A percentile compares a stretch with the other conserved stretches of the same genome.
Evolutionary conservation across 495 filamentous ascomycete species (phyloP).

Genomic region (Aspergillus asperescens): DNA sequence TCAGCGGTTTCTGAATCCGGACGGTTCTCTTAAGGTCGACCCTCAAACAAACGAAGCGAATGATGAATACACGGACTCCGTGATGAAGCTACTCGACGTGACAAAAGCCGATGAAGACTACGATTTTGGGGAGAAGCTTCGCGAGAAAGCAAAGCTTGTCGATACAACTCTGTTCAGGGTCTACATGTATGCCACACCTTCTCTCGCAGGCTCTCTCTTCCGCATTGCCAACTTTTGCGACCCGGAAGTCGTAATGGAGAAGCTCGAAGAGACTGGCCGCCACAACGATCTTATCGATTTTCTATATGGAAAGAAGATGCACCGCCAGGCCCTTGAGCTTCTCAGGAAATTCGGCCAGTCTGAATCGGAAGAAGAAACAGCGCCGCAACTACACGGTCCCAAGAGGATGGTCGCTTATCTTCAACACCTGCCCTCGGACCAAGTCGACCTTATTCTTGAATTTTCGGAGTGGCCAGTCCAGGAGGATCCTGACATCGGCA

Average conservation of each 20-base stretch:
- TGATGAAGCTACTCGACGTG: slow-evolving; percentile 44
- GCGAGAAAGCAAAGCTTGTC: slow-evolving; percentile 70
- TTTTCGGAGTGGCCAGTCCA: slow-evolving; percentile 84
- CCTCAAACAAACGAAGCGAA: slow-evolving; percentile 47
- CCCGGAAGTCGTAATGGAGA: slow-evolving; percentile 89
- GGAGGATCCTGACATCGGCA: slow-evolving; percentile 67
- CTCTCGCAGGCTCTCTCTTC: slow-evolving; percentile 83
- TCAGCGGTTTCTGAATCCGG: slow-evolving; percentile 73
- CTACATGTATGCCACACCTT: slow-evolving; percentile 84
- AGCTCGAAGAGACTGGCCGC: slow-evolving; percentile 78
- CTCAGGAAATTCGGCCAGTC: slow-evolving; percentile 76
- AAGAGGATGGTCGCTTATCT: slow-evolving; percentile 84
- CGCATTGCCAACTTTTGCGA: slow-evolving; percentile 97
- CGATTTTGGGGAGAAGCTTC: slow-evolving; percentile 64
- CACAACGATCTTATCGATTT: slow-evolving; percentile 97
- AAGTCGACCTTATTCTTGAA: slow-evolving; percentile 87
- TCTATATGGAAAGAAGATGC: slow-evolving; percentile 89
- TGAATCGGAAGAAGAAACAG: slow-evolving; percentile 45
- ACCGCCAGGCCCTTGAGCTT: slow-evolving; percentile 79
- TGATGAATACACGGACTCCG: slow-evolving; percentile 43
- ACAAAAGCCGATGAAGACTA: slow-evolving; percentile 43
- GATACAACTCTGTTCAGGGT: slow-evolving; percentile 92
- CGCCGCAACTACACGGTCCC: slow-evolving; percentile 72
- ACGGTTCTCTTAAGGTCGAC: slow-evolving; percentile 62
- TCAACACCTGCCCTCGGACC: slow-evolving; percentile 76